Evolutionary conservation across 2,329 filamentous ascomycete species (phyloP).

Genomic region (Tympanopsis confertula): DNA sequence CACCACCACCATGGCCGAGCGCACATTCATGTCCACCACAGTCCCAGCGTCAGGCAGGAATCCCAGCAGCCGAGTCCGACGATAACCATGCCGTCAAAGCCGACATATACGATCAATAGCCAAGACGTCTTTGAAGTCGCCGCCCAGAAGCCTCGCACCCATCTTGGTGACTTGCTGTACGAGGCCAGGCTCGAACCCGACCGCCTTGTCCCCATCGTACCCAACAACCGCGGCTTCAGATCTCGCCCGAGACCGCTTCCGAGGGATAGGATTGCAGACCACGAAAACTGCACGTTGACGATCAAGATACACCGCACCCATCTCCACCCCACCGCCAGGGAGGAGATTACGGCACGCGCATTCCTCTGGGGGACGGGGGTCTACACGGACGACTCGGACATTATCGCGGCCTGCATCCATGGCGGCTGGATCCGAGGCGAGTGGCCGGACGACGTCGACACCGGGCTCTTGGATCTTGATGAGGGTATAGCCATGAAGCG

Average conservation of each 20-base stretch:
- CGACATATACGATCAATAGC: constrained; percentile 56
- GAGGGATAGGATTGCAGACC: constrained; percentile 56
- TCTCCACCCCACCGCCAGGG: constrained; percentile 55
- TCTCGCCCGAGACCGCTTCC: constrained; percentile 59
- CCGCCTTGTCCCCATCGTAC: constrained; percentile 27
- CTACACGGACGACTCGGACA: constrained; percentile 91
- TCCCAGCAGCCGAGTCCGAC: constrained; percentile 19
- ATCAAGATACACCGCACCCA: constrained; percentile 76
- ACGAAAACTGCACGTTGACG: constrained; percentile 82
- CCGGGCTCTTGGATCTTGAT: constrained; percentile 49
- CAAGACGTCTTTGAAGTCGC: constrained; percentile 63
- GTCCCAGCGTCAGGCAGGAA: constrained; percentile 9
- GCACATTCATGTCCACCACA: constrained; percentile 5
- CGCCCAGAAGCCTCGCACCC: constrained; percentile 57
- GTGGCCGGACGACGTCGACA: constrained; percentile 70
- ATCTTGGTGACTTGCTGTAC: constrained; percentile 79
- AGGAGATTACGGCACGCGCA: constrained; percentile 71
- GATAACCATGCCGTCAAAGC: constrained; percentile 40
- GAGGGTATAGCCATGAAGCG: constrained; percentile 20
- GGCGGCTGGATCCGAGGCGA: constrained; percentile 84
- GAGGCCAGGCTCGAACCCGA: constrained; percentile 50
- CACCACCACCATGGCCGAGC: constrained; percentile 11
- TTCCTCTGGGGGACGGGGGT: constrained; percentile 88
- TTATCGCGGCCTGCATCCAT: constrained; percentile 86
- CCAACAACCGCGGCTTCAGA: constrained; percentile 29